phyloP scores from a whole-genome alignment of 371 early-diverging fungal genomes.

The Parasitella parasitica region DNA sequence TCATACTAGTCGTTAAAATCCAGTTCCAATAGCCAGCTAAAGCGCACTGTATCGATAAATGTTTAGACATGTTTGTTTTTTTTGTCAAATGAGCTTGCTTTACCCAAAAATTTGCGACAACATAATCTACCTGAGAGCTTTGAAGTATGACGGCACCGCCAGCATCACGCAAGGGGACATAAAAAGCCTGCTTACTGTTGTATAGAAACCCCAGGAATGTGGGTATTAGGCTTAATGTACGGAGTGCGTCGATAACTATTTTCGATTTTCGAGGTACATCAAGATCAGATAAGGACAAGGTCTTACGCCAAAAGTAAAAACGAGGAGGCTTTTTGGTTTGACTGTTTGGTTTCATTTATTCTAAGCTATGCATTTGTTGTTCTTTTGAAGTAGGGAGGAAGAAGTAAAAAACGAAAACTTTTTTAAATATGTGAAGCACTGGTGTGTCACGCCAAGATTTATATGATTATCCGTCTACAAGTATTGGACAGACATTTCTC shows the following conservation, averaged over 20 bases:
- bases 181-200: conserved; percentile 42
- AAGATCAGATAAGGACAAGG: conserved; percentile 37
- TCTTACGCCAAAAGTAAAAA: conserved; percentile 32
- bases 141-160: conserved; percentile 49
- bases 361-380: not conserved
- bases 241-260: conserved; percentile 40
- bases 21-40: conserved; percentile 64
- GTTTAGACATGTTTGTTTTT: too few species aligned
- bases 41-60: conserved; percentile 36
- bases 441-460: not conserved
- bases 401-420: not conserved
- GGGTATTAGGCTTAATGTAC: conserved; percentile 54
- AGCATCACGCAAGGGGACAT: conserved; percentile 52
- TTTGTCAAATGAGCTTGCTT: too few species aligned
- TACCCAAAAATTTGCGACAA: conserved; percentile 63
- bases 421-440: not conserved
- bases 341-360: conserved; percentile 1
- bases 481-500: conserved; percentile 1
- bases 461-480: not conserved
- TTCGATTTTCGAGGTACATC: conserved; percentile 45
- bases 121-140: conserved; percentile 57
- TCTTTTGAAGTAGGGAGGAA: not conserved
- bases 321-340: conserved; percentile 15
- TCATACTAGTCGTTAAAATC: conserved; percentile 60
- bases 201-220: conserved; percentile 49